phyloP scores from a whole-genome alignment of 2,329 filamentous ascomycete genomes.

The Chalaropsis thielavioides region DNA sequence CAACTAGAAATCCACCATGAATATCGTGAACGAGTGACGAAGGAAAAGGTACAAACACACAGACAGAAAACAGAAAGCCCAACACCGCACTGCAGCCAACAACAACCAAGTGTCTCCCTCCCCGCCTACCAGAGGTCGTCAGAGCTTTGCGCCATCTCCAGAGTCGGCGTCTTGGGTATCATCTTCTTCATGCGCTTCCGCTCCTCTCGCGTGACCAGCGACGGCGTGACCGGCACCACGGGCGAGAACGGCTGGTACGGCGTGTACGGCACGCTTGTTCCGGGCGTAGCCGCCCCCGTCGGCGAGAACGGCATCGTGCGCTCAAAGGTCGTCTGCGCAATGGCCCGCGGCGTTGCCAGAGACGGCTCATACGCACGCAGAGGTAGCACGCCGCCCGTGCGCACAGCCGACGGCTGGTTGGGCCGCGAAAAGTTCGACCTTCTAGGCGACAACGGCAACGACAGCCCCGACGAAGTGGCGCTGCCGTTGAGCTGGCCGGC shows the following conservation, averaged over 20 bases:
- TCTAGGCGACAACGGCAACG: conserved; percentile 34
- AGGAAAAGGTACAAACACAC: not conserved
- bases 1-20: not conserved
- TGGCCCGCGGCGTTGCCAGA: conserved; percentile 35
- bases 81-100: not conserved
- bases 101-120: not conserved
- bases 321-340: conserved; percentile 46
- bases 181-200: conserved; percentile 52
- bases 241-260: conserved; percentile 70
- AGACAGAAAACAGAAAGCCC: not conserved
- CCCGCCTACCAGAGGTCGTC: conserved; percentile 49
- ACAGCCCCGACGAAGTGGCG: conserved; percentile 12
- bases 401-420: conserved; percentile 40
- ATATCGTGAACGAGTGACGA: not conserved
- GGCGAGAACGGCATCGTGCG: conserved; percentile 41
- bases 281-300: conserved; percentile 45
- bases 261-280: conserved; percentile 52
- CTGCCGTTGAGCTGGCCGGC: not conserved
- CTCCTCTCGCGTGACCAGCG: conserved; percentile 55
- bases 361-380: conserved; percentile 48
- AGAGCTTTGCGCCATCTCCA: conserved; percentile 45
- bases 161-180: conserved; percentile 47
- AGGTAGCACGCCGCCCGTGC: conserved; percentile 42
- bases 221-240: conserved; percentile 62
- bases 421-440: conserved; percentile 37